Percentiles rank a stretch among this genome's conserved stretches.
phyloP scores from a whole-genome alignment of 345 rosid species.

The Barbarea vulgaris region DNA sequence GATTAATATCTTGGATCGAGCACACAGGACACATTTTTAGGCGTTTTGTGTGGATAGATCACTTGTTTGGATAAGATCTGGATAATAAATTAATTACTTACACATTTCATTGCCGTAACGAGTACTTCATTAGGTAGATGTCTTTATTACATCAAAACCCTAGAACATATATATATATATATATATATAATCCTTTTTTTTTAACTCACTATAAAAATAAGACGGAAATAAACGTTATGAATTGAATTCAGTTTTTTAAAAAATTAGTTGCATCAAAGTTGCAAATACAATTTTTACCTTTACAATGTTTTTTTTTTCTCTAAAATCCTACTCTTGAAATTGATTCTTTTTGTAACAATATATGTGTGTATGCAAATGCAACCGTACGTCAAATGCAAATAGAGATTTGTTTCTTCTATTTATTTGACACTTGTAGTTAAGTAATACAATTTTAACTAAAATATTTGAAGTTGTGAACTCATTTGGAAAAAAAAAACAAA shows the following conservation, averaged over 20 bases:
- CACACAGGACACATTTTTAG: constrained; percentile 2
- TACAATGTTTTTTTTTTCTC: no score
- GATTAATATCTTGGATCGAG: constrained; percentile 32
- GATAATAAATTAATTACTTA: background rate
- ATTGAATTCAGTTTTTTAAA: no score
- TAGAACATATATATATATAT: background rate
- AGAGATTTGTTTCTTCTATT: background rate
- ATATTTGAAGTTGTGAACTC: background rate
- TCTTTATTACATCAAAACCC: background rate
- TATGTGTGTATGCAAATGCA: background rate
- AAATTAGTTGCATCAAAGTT: background rate
- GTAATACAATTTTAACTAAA: background rate
- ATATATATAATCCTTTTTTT: background rate
- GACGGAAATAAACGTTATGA: background rate
- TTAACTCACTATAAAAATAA: background rate
- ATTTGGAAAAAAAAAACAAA: background rate
- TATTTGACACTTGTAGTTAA: background rate
- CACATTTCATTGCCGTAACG: constrained; percentile 7
- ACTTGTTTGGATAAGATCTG: constrained; percentile 33
- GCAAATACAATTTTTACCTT: background rate
- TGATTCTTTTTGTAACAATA: no score
- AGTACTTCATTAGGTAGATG: background rate
- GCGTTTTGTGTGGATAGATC: constrained; percentile 34
- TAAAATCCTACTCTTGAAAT: no score
- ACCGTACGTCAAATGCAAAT: background rate